Evolutionary conservation across 768 basidiomycete species (phyloP), one percentile per base, ranked within the genome.

Genomic region (Mycena venus): DNA sequence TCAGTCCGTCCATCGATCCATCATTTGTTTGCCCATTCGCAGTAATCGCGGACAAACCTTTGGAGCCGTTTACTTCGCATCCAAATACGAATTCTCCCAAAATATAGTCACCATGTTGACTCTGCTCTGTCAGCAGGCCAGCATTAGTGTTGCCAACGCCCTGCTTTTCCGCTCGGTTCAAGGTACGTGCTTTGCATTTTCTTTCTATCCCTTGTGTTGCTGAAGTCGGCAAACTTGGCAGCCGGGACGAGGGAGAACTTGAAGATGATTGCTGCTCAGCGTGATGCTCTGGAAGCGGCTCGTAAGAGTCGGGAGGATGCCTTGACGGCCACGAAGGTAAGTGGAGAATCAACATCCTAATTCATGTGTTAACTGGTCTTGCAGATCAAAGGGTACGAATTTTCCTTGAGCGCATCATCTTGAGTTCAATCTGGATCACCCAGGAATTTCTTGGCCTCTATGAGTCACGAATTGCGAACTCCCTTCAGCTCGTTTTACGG

Each of bases 401-500:
- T 27, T 31, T 34, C n/a, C n/a, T n/a, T n/a, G n/a, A n/a, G n/a
- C n/a, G 42, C 38, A 9, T 67, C 27, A 19, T 32, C 31, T n/a
- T 21, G 2, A 36, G 29, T 58, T n/a, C 29, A 19, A 55, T 9
- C 31, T 44, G 23, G 66, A 42, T 31, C 19, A 12, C 38, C 6
- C 49, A 93, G 92, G 79, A 94, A 93, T 77, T 94, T 94, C 78
- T 81, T 94, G 72, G 92, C 93, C 7, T 91, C 92, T 8, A 94
- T 94, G 93, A 93, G 91, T 76, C 94, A 94, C 75, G 93, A 95
- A 79, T 84, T 95, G 68, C 86, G 94, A 65, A 95, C 94, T 0
- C 94, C 94, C 0, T 94, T 95, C 81, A 93, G 92, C 74, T 94
- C 93, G 2, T 95, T 94, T 81, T 95, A 94, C 79, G 94, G 94